Evolutionary conservation across 805 yeast species (phyloP), one percentile per base, ranked within the genome.

Genomic region (Pichia ethanolica): DNA sequence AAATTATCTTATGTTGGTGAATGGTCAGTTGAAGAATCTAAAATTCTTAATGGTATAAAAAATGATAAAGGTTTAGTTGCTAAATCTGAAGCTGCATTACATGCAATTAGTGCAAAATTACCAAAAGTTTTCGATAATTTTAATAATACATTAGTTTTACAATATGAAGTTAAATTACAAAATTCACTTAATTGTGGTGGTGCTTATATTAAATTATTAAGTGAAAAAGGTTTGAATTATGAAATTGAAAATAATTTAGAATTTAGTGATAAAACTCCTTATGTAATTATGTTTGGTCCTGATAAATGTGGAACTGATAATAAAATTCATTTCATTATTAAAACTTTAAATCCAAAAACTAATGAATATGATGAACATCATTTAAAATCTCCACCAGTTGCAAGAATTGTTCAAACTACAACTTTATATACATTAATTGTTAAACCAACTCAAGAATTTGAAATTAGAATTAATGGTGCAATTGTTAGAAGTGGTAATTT

Each of bases 241-340:
- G 58, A 47, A 3, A 49, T 44, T 12, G 39, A 47, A 6, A 42
- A 48, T 30, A 45, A 46, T 27, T 43, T 46, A 5, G 77, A 78
- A 52, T 84, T 89, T 71, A 72, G 71, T 55, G 76, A 78, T 52
- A 80, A 73, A 30, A 75, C 95, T 4, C 86, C 89, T 2, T 88
- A 84, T 68, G 89, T 85, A 65, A 69, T 90, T 55, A 85, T 90
- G 91, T 90, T 90, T 70, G 97, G 97, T 25, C 97, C 97, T 41
- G 97, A 90, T 67, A 80, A 77, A 64, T 90, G 97, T 69, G 96
- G 95, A 3, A 62, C 80, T 47, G 76, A 83, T 42, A 86, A 89
- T 69, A 85, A 81, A 66, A 82, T 90, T 35, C 95, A 86, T 61
- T 79, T 89, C 56, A 86, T 89, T 49, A 59, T 89, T 52, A 77